A percentile compares a stretch with the other conserved stretches of the same genome.
Conservation (phyloP, 176 grass and related monocot species). For the Triticum dicoccoides region DNA sequence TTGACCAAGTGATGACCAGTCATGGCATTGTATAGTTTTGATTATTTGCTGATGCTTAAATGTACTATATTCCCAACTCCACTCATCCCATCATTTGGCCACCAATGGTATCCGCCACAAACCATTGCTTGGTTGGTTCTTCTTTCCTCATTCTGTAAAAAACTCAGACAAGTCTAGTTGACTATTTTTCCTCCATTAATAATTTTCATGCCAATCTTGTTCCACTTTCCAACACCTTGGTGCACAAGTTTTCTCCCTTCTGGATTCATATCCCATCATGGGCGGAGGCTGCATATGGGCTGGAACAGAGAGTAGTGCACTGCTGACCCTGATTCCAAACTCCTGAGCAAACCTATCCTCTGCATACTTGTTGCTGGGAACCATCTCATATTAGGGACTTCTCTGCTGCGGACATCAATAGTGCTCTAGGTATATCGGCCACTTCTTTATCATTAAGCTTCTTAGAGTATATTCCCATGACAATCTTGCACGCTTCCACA, state of each 20-base stretch:
- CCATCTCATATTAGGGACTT: conserved; percentile 78
- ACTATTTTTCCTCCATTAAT: conserved; percentile 47
- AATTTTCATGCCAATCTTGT: conserved; percentile 83
- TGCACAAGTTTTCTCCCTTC: conserved; percentile 56
- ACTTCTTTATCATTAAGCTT: conserved; percentile 74
- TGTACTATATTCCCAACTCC: not conserved
- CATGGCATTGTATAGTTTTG: not conserved
- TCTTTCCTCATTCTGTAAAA: conserved; percentile 40
- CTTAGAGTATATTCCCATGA: conserved; percentile 59
- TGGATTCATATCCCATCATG: conserved; percentile 59
- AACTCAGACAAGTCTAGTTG: conserved; percentile 56
- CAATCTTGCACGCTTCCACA: conserved; percentile 45
- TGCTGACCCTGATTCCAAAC: conserved; percentile 56
- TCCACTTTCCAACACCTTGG: conserved; percentile 73
- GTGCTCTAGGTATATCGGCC: conserved; percentile 53
- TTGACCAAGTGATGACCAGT: not conserved
- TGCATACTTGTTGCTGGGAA: conserved; percentile 55
- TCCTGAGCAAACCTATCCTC: conserved; percentile 58
- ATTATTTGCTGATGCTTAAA: not conserved
- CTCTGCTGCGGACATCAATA: conserved; percentile 59
- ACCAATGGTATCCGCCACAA: not conserved
- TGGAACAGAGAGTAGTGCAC: conserved; percentile 42
- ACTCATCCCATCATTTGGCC: not conserved
- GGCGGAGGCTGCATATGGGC: conserved; percentile 68
- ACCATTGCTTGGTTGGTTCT: not conserved